These are phyloP conservation scores for Oxytropis ochrocephala DNA, from an alignment of 306 rosid genomes.

Conservation along the genomic window DNA sequence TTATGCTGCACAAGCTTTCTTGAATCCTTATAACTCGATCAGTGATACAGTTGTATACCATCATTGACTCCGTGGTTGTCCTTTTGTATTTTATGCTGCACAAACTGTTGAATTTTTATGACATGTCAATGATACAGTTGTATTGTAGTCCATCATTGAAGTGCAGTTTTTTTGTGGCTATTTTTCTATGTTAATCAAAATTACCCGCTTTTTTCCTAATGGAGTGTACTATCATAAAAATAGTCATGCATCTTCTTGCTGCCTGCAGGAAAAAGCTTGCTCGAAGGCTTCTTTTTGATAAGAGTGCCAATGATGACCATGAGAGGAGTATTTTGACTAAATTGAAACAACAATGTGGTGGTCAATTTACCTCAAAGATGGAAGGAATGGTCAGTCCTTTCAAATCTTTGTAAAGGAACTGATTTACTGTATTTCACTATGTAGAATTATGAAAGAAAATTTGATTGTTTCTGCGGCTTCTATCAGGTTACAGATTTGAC, in stretches of 20 bases:
- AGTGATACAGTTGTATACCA: not conserved
- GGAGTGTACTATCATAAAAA: not conserved
- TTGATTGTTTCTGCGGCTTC: constrained; percentile 6
- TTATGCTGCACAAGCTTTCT: not conserved
- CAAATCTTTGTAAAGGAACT: not conserved
- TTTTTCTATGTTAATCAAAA: not conserved
- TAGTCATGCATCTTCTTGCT: not conserved
- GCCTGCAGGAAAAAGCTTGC: constrained; percentile 82
- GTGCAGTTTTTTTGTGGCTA: not conserved
- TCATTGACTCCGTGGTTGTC: constrained; percentile 8
- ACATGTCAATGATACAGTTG: not conserved
- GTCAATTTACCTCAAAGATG: constrained; percentile 84
- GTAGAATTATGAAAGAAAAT: constrained; percentile 7
- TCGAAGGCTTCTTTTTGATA: constrained; percentile 84
- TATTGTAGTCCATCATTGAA: not conserved
- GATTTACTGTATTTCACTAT: not conserved
- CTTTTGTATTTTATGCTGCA: constrained; percentile 11
- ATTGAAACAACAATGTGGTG: constrained; percentile 85
- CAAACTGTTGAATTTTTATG: not conserved
- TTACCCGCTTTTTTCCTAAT: not conserved
- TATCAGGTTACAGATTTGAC: constrained; percentile 96
- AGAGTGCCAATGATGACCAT: constrained; percentile 87
- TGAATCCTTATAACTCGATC: not conserved
- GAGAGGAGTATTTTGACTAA: constrained; percentile 70
- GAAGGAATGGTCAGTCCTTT: constrained; percentile 79